Conservation (phyloP, 495 filamentous ascomycete genomes). For the Penicillium chermesinum region DNA sequence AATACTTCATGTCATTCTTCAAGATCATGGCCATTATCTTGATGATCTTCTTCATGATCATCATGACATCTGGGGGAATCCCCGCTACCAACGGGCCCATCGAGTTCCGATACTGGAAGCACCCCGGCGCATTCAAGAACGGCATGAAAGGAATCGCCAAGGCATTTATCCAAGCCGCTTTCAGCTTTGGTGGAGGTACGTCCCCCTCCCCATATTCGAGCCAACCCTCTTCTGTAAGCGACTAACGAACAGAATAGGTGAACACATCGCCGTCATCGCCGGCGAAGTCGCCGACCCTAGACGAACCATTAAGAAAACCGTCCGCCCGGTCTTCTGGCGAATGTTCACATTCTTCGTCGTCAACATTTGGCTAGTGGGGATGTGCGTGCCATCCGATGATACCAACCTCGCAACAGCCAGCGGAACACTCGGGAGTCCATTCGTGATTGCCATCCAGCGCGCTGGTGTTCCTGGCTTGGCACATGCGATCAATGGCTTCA, state of each 20-base stretch:
- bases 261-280: conserved; percentile 28
- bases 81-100: conserved; percentile 24
- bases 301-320: conserved; percentile 22
- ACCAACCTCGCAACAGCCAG: conserved; percentile 13
- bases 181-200: conserved; percentile 28
- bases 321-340: conserved; percentile 28
- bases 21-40: conserved; percentile 22
- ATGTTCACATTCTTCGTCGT: conserved; percentile 31
- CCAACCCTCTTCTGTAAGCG: no score
- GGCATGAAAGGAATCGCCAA: conserved; percentile 30
- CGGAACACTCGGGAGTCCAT: conserved; percentile 26
- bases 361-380: conserved; percentile 29
- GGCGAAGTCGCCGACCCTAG: conserved; percentile 24
- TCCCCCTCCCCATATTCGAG: no score
- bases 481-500: conserved; percentile 27
- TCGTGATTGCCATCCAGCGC: conserved; percentile 25
- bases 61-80: conserved; percentile 30
- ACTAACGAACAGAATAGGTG: no score
- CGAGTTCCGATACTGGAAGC: conserved; percentile 26
- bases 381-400: conserved; percentile 26
- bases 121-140: conserved; percentile 27
- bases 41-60: conserved; percentile 31
- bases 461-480: conserved; percentile 23
- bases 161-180: conserved; percentile 25
- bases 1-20: conserved; percentile 28